These are phyloP conservation scores for Diutina pseudorugosa DNA, from an alignment of 1,139 yeast genomes.

Conservation along the genomic window DNA sequence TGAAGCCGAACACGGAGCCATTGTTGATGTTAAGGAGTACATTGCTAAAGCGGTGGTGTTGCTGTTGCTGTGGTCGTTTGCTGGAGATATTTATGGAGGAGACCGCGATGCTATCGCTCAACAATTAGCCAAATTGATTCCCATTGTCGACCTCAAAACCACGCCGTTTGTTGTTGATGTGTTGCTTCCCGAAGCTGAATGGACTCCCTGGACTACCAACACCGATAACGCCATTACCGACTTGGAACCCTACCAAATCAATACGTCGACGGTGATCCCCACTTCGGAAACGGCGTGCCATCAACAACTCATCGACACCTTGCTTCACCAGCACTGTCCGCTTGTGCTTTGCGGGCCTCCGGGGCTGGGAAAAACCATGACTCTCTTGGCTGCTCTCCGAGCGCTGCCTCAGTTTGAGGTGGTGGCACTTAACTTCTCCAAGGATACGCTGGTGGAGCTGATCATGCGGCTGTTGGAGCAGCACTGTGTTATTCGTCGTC, in stretches of 20 bases:
- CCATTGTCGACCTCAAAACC: not conserved
- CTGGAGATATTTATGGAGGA: conserved; percentile 35
- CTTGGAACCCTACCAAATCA: conserved; percentile 53
- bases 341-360: conserved; percentile 90
- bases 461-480: conserved; percentile 61
- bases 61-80: conserved; percentile 55
- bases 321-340: conserved; percentile 48
- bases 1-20: not conserved
- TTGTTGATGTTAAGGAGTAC: conserved; percentile 11
- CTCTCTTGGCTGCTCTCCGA: conserved; percentile 58
- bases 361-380: conserved; percentile 96
- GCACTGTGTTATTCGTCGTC: conserved; percentile 45
- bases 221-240: conserved; percentile 26
- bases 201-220: conserved; percentile 34
- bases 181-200: conserved; percentile 32
- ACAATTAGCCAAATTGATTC: not conserved
- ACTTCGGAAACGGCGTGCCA: conserved; percentile 70
- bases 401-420: conserved; percentile 47
- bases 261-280: conserved; percentile 60
- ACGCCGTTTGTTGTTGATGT: conserved; percentile 12
- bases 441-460: conserved; percentile 58
- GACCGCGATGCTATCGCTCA: not conserved
- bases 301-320: conserved; percentile 45
- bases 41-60: conserved; percentile 27
- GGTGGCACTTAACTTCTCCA: conserved; percentile 70